Evolutionary conservation across 768 basidiomycete species (phyloP).

Genomic region (Candolleomyces efflorescens): DNA sequence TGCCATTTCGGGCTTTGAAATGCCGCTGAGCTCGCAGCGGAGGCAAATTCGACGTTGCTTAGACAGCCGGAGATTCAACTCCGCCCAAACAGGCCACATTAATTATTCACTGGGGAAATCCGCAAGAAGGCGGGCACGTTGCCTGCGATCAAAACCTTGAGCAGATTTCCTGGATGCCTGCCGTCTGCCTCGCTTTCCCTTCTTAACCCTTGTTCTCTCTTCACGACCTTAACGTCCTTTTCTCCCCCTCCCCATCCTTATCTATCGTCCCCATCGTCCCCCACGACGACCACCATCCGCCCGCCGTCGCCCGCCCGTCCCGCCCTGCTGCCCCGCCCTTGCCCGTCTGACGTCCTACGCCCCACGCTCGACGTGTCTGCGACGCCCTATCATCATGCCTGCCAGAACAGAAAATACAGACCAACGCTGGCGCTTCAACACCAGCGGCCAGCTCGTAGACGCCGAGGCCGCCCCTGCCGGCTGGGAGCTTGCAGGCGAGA

Average conservation of each 20-base stretch:
- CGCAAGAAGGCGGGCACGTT: slow-evolving; percentile 67
- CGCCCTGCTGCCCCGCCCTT: too few species aligned
- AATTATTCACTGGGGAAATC: slow-evolving; percentile 41
- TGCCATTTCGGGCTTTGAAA: not conserved
- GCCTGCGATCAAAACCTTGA: slow-evolving; percentile 70
- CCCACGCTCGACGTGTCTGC: not conserved
- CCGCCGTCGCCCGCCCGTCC: too few species aligned
- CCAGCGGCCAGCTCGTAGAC: slow-evolving; percentile 61
- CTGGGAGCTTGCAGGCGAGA: slow-evolving; percentile 73
- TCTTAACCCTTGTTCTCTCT: slow-evolving; percentile 40
- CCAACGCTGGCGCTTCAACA: slow-evolving; percentile 63
- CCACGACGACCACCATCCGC: not conserved
- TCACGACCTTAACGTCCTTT: slow-evolving; percentile 57
- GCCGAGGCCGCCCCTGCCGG: slow-evolving; percentile 44
- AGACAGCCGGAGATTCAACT: slow-evolving; percentile 27
- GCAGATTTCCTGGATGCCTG: slow-evolving; percentile 45
- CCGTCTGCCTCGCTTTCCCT: slow-evolving; percentile 57
- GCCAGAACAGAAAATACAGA: slow-evolving; percentile 40
- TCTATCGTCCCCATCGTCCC: not conserved
- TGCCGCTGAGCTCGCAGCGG: not conserved
- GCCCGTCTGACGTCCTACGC: too few species aligned
- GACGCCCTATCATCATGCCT: slow-evolving; percentile 34
- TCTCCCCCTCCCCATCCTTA: slow-evolving; percentile 21
- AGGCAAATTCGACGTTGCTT: not conserved
- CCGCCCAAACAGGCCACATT: slow-evolving; percentile 11